Evolutionary conservation across 148 eudicot genomes (phyloP).

Genomic region (Amaranthus palmeri): DNA sequence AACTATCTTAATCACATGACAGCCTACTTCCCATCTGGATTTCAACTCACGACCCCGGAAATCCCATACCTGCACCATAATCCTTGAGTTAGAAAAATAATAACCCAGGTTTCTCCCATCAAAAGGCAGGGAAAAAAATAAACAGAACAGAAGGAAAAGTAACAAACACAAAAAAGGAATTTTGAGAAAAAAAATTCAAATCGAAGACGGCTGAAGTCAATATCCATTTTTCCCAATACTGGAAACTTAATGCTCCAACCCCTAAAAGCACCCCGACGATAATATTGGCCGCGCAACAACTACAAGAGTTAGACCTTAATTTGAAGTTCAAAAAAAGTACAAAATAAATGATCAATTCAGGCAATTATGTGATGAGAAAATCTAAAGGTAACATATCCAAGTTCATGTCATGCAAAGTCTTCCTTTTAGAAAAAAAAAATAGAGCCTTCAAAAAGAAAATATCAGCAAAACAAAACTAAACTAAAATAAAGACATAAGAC

Average conservation of each 20-base stretch:
- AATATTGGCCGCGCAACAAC: not conserved
- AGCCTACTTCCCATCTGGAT: constrained; percentile 76
- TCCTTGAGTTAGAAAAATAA: not conserved
- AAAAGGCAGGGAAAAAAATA: not conserved
- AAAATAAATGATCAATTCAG: not conserved
- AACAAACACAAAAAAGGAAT: not conserved
- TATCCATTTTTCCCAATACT: no score
- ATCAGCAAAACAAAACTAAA: not conserved
- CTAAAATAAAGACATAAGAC: not conserved
- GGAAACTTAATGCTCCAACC: no score
- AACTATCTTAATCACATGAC: constrained; percentile 63
- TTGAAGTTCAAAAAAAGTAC: not conserved
- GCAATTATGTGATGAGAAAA: not conserved
- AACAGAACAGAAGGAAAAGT: not conserved
- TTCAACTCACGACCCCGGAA: constrained; percentile 67
- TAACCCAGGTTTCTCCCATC: not conserved
- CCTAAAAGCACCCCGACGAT: not conserved
- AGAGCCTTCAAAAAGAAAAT: not conserved
- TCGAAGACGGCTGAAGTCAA: no score
- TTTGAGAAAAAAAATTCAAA: not conserved
- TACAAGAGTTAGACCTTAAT: not conserved
- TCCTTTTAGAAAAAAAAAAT: not conserved
- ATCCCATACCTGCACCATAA: constrained; percentile 71
- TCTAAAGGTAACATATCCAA: not conserved
- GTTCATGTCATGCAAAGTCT: not conserved